Percentiles rank a stretch among this genome's conserved stretches.
These are phyloP conservation scores for Plasmodium billcollinsi DNA, from an alignment of 169 alveolate species.

Conservation along the genomic window DNA sequence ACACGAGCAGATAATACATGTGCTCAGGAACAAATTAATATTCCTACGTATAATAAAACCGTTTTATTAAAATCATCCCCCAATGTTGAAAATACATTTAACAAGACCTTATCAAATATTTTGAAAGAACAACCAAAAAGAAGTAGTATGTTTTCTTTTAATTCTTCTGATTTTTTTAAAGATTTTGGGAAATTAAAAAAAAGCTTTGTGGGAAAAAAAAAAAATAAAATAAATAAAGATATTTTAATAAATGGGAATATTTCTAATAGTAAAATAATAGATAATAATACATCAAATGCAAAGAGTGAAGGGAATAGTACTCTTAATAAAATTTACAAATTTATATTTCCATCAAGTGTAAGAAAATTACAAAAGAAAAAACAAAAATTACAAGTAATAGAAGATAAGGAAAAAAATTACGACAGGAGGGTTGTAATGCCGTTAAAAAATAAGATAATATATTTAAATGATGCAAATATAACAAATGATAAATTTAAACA, in stretches of 20 bases:
- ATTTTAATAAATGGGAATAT: background rate
- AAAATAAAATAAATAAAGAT: background rate
- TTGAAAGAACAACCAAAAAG: conserved; percentile 43
- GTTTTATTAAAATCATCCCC: conserved; percentile 12
- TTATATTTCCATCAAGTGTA: conserved; percentile 41
- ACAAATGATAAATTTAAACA: too few species aligned
- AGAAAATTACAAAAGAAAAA: conserved; percentile 24
- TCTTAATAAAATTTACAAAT: conserved; percentile 43
- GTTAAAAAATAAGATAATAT: too few species aligned
- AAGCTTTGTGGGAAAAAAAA: conserved; percentile 22
- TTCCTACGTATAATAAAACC: conserved; percentile 6
- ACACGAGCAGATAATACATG: background rate
- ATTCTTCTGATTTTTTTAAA: conserved; percentile 30
- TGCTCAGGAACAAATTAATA: conserved; percentile 11
- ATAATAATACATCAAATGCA: conserved; percentile 14
- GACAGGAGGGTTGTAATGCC: background rate
- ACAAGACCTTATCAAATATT: conserved; percentile 10
- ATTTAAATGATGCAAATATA: too few species aligned
- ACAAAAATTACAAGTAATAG: background rate
- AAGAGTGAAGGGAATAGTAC: conserved; percentile 41
- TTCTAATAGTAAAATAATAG: background rate
- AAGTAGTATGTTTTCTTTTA: conserved; percentile 20
- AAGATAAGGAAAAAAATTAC: background rate
- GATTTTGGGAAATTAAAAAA: conserved; percentile 17
- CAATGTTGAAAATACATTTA: conserved; percentile 3